Evolutionary conservation across 179 eudicot species (phyloP).

Genomic region (Actinidia polygama): DNA sequence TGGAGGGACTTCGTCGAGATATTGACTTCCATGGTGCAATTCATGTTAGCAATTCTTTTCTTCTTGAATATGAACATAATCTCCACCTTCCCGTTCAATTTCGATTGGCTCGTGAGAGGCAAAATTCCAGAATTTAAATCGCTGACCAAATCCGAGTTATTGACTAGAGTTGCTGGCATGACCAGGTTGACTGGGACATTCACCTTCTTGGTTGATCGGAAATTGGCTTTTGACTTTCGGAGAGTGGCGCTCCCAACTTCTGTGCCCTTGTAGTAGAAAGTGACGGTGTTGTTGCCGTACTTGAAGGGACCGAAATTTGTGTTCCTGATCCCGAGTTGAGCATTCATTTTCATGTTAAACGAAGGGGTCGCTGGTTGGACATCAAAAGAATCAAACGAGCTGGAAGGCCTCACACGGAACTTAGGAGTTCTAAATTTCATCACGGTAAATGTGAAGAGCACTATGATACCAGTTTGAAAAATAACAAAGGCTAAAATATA

Average conservation of each 20-base stretch:
- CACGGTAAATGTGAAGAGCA: conserved; percentile 27
- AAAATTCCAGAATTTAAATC: conserved; percentile 23
- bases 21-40: conserved; percentile 28
- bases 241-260: conserved; percentile 17
- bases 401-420: conserved; percentile 27
- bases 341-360: conserved; percentile 7
- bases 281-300: conserved; percentile 7
- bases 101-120: conserved; percentile 25
- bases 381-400: not conserved
- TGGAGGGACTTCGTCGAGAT: conserved; percentile 4
- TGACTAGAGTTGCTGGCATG: not conserved
- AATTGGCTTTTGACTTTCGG: not conserved
- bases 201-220: conserved; percentile 24
- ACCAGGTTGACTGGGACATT: conserved; percentile 13
- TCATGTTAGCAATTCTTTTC: conserved; percentile 22
- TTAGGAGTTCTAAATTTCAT: conserved; percentile 31
- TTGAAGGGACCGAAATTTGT: conserved; percentile 30
- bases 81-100: conserved; percentile 29
- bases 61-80: conserved; percentile 25
- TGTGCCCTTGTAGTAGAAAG: conserved; percentile 18
- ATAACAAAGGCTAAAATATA: conserved; percentile 15
- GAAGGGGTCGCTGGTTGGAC: conserved; percentile 18
- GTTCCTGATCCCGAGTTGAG: conserved; percentile 30
- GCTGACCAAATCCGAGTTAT: not conserved
- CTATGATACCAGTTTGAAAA: conserved; percentile 17